Evolutionary conservation across 306 rosid genomes (phyloP), one percentile per base, ranked within the genome.

Genomic region (Quercus agrifolia): DNA sequence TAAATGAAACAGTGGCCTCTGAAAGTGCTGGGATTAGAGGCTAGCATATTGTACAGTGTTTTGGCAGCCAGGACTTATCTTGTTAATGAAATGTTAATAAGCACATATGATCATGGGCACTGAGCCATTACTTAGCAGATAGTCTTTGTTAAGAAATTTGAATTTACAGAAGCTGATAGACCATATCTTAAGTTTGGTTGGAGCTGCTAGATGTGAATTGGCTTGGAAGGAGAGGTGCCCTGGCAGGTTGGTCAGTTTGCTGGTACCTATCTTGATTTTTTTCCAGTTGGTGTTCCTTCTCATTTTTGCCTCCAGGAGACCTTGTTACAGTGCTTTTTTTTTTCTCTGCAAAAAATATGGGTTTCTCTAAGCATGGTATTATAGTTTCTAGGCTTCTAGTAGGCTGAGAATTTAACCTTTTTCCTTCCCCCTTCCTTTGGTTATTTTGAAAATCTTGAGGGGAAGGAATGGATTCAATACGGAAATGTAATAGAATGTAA

Each of bases 1-100:
- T 90, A 74, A 82, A 82, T 46, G 91, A 84, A 81, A 78, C 80
- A 21, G 73, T 71, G 56, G 75, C 73, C 69, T 74, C 73, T 19
- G 94, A 86, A 64, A 88, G 77, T 81, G 71, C 86, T 67, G 89
- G 84, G 54, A 67, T 79, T 76, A 85, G 82, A 82, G 87, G 88
- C 80, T 92, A 84, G 87, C 75, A 76, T 46, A 44, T 75, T 69
- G 51, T 82, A 49, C 59, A 31, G 71, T 71, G 81, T 71, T 70
- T 46, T 77, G 61, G 76, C 78, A 66, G 51, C 88, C 62, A 10
- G 73, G 56, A 80, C 78, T 55, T 64, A 61, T 72, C 74, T 81
- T 78, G 41, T 77, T 84, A 35, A 49, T 31, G 83, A 78, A 49
- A 79, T 62, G 83, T 52, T 79, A 70, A 81, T 64, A 44, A 51